phyloP scores from a whole-genome alignment of 1,139 yeast genomes.

The Protomyces lactucae-debilis region DNA sequence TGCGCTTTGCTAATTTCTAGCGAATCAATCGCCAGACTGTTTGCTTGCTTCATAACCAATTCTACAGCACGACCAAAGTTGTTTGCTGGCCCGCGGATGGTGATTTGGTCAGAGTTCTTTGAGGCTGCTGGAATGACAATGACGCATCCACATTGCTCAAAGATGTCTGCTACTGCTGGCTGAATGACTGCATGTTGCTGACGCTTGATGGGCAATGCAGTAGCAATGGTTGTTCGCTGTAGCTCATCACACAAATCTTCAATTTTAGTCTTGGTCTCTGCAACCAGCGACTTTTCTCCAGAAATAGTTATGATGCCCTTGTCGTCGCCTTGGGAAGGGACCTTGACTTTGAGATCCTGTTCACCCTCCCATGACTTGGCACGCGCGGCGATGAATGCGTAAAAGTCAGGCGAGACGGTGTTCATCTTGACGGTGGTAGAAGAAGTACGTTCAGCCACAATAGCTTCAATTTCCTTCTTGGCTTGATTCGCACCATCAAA shows the following conservation, averaged over 20 bases:
- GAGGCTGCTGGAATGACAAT: conserved; percentile 52
- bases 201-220: conserved; percentile 48
- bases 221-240: conserved; percentile 38
- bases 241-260: conserved; percentile 47
- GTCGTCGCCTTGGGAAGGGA: conserved; percentile 35
- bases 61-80: conserved; percentile 59
- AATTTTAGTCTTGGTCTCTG: conserved; percentile 49
- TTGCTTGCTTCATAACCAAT: conserved; percentile 50
- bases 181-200: conserved; percentile 50
- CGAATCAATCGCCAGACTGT: conserved; percentile 56
- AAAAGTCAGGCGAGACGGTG: conserved; percentile 43
- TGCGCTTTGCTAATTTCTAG: conserved; percentile 85
- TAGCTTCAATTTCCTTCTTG: conserved; percentile 60
- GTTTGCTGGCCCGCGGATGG: conserved; percentile 58
- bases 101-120: conserved; percentile 42
- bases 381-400: conserved; percentile 34
- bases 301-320: conserved; percentile 43
- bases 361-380: conserved; percentile 30
- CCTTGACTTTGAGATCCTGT: conserved; percentile 40
- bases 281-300: conserved; percentile 62
- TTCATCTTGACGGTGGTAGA: conserved; percentile 36
- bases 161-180: conserved; percentile 42
- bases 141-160: conserved; percentile 56
- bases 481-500: conserved; percentile 77
- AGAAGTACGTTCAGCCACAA: conserved; percentile 54